Evolutionary conservation across 805 yeast genomes (phyloP), one percentile per base, ranked within the genome.

Genomic region (Ogataea corticis): DNA sequence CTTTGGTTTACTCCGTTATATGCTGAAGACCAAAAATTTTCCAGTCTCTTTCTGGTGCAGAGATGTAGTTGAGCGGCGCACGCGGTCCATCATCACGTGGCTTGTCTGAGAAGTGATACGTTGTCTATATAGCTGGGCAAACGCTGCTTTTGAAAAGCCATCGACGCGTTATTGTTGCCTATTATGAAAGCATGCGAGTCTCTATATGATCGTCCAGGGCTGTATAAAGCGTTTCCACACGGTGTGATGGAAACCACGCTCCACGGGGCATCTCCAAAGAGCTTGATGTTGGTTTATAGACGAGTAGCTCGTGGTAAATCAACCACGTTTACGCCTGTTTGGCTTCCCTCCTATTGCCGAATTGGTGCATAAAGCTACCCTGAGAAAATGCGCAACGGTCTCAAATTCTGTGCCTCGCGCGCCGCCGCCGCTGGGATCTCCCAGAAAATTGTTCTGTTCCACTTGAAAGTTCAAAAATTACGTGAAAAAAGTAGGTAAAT

Each of bases 401-500:
- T 29, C 30, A 16, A 16, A 18, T 30, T 38, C 34, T 30, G 42
- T 30, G 14, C 19, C 40, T 28, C 33, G 40, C 40, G 40, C 40
- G 40, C 14, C n/a, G 36, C 12, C 25, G 33, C 23, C 25, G 40
- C 40, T 37, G 4, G 32, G 45, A 42, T 36, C 50, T 32, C 29
- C 38, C 33, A 14, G 23, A 44, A 19, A 30, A 27, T 23, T 33
- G 36, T 32, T 31, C 38, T 25, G 38, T 40, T 40, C 38, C 32
- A 25, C 12, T 5, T 12, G 15, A 23, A 33, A 33, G 12, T 13
- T 28, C 27, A 41, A 41, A 28, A 32, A 23, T 17, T 25, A 27
- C 25, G 33, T 25, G 39, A 40, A 48, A 45, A 48, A 46, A 45
- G 16, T 33, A 42, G 43, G 44, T 40, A 40, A 33, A n/a, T 33